Percentiles rank a stretch among this genome's conserved stretches.
Evolutionary conservation across 768 basidiomycete genomes (phyloP).

Genomic region (Suillus americanus): DNA sequence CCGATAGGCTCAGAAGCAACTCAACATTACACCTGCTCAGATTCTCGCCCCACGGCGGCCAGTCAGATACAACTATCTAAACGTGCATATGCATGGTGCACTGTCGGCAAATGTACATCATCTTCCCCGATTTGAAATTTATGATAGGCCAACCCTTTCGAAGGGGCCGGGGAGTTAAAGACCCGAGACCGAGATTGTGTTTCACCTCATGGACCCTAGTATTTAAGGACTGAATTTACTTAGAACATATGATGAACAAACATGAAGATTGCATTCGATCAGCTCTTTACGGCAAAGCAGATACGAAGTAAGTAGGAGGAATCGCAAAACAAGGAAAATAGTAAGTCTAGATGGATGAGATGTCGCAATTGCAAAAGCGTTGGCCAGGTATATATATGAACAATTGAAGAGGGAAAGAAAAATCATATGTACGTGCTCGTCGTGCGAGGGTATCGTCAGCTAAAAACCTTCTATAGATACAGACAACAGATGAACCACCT

Average conservation of each 20-base stretch:
- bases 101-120: neutral
- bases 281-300: neutral
- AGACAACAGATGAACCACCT: constrained; percentile 5
- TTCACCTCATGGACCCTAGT: neutral
- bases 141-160: neutral
- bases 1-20: neutral
- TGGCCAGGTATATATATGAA: constrained; percentile 1
- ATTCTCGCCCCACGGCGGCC: neutral
- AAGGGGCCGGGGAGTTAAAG: neutral
- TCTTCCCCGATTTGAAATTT: neutral
- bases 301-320: constrained; percentile 8
- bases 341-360: constrained; percentile 23
- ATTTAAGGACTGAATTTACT: neutral
- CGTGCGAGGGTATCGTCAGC: constrained; percentile 7
- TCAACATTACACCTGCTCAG: neutral
- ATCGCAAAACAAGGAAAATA: constrained; percentile 21
- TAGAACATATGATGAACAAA: neutral
- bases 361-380: constrained; percentile 12
- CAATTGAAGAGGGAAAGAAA: neutral
- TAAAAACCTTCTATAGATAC: constrained; percentile 9
- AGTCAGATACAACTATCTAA: neutral
- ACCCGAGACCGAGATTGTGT: neutral
- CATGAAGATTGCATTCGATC: neutral
- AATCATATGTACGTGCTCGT: constrained; percentile 6
- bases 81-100: neutral